These are phyloP conservation scores for Larix kaempferi DNA, from an alignment of 75 land plant genomes.

Conservation along the genomic window DNA sequence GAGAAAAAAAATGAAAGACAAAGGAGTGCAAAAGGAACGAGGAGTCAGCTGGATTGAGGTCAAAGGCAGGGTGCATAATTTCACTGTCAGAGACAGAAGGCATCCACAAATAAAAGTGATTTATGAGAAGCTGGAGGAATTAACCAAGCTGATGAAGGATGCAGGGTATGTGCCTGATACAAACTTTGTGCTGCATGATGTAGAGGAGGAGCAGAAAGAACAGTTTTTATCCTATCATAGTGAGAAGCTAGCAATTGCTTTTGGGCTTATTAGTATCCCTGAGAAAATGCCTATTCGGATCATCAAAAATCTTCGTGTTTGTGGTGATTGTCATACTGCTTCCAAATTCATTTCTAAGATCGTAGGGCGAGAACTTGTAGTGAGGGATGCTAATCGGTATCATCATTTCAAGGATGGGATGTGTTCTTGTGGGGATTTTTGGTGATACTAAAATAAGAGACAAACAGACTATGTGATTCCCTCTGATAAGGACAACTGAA, in stretches of 20 bases:
- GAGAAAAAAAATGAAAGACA: not conserved
- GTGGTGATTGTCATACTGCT: slow-evolving; percentile 4
- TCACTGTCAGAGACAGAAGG: not conserved
- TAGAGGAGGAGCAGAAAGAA: not conserved
- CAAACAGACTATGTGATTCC: not conserved
- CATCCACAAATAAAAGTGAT: not conserved
- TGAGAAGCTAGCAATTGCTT: not conserved
- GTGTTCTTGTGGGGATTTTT: not conserved
- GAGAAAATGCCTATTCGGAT: not conserved
- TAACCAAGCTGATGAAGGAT: not conserved
- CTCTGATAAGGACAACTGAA: not conserved
- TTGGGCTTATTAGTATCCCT: slow-evolving; percentile 1
- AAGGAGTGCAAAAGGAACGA: not conserved
- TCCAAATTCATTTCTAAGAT: not conserved
- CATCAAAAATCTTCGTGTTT: not conserved
- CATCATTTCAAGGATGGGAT: slow-evolving; percentile 3
- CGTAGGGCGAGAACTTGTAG: not conserved
- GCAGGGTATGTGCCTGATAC: not conserved
- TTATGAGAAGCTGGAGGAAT: not conserved
- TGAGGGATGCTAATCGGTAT: not conserved
- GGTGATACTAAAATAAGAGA: not conserved
- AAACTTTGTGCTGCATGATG: not conserved
- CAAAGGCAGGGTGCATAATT: not conserved
- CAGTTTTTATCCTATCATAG: not conserved
- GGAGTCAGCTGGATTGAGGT: slow-evolving; percentile 1